Evolutionary conservation across 2,329 filamentous ascomycete genomes (phyloP).

Genomic region (Aspergillus melleus): DNA sequence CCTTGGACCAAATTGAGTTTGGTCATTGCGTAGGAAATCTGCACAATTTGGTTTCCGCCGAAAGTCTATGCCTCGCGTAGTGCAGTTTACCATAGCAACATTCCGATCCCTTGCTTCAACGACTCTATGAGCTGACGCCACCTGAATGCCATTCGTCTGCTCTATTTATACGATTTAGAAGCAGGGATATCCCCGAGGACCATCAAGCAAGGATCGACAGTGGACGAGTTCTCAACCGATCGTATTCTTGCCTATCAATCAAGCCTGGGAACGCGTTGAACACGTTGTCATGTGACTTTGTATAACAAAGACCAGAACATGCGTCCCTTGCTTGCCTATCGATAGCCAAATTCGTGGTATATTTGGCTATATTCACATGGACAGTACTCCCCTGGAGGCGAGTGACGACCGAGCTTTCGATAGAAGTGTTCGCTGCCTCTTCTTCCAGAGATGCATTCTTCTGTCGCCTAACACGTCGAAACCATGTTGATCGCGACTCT

Average conservation of each 20-base stretch:
- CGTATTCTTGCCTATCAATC: too few relatives aligned
- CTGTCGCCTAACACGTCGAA: not conserved
- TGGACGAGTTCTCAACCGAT: too few relatives aligned
- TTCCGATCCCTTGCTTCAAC: not conserved
- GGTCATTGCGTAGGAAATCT: not conserved
- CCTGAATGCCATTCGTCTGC: not conserved
- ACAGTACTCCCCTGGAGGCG: not conserved
- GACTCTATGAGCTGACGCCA: not conserved
- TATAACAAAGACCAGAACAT: not conserved
- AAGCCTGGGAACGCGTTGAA: not conserved
- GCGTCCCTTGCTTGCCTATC: not conserved
- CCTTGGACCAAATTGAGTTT: not conserved
- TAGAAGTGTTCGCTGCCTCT: not conserved
- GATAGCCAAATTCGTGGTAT: not conserved
- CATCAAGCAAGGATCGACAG: too few relatives aligned
- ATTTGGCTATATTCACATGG: not conserved
- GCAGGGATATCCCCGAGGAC: not conserved
- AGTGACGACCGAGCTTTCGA: too few relatives aligned
- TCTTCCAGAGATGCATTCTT: not conserved
- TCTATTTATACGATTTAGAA: not conserved
- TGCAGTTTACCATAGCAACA: conserved; percentile 1
- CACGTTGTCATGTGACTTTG: too few relatives aligned
- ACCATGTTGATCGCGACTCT: not conserved
- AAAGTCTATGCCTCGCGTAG: not conserved
- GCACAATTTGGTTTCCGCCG: not conserved